phyloP scores from a whole-genome alignment of 768 basidiomycete species.

The Pleurotus giganteus region DNA sequence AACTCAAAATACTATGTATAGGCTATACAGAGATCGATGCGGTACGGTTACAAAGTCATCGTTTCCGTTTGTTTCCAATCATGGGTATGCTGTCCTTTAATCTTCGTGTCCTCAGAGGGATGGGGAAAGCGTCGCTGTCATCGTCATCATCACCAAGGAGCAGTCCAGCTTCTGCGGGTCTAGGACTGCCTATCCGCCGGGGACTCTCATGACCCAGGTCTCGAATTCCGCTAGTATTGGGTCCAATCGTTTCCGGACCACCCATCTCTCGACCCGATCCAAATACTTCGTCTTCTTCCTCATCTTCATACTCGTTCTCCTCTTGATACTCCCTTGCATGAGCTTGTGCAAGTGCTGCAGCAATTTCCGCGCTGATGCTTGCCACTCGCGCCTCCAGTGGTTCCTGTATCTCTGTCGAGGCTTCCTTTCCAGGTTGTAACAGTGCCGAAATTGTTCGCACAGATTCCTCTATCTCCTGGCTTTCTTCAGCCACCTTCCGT shows the following conservation, averaged over 20 bases:
- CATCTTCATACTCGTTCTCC: slow-evolving; percentile 50
- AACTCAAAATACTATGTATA: no score
- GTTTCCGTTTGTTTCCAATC: slow-evolving; percentile 62
- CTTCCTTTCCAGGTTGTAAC: slow-evolving; percentile 47
- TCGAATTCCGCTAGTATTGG: slow-evolving; percentile 63
- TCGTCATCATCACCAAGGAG: slow-evolving; percentile 53
- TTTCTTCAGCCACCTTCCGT: slow-evolving; percentile 52
- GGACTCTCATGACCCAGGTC: slow-evolving; percentile 30
- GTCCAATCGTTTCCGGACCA: slow-evolving; percentile 48
- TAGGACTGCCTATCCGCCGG: not conserved
- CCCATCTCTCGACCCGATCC: slow-evolving; percentile 53
- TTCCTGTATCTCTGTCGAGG: slow-evolving; percentile 34
- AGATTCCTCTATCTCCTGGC: slow-evolving; percentile 66
- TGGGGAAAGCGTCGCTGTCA: slow-evolving; percentile 72
- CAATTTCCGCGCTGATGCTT: slow-evolving; percentile 79
- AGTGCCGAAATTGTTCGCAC: slow-evolving; percentile 74
- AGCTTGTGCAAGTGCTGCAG: slow-evolving; percentile 75
- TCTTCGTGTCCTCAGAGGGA: slow-evolving; percentile 68
- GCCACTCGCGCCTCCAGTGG: slow-evolving; percentile 65
- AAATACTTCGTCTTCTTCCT: slow-evolving; percentile 49
- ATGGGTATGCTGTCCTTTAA: slow-evolving; percentile 49
- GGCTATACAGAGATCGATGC: not conserved
- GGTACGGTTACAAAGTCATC: slow-evolving; percentile 32
- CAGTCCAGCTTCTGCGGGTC: not conserved
- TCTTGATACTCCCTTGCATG: slow-evolving; percentile 60